Conservation (phyloP, 768 basidiomycete species). For the Melanogaster broomeanus region DNA sequence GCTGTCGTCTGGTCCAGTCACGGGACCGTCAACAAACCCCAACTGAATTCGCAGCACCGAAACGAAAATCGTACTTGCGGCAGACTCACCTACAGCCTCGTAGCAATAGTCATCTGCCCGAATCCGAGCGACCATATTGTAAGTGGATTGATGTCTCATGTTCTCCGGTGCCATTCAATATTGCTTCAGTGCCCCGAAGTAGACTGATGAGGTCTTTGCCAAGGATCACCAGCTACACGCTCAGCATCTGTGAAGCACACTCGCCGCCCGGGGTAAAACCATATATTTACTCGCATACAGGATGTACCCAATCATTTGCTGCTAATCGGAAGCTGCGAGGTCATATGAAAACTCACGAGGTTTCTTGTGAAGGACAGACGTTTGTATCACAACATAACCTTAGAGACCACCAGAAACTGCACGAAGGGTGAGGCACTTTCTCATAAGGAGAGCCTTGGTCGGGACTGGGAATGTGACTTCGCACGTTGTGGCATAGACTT, state of each 20-base stretch:
- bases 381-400: constrained; percentile 78
- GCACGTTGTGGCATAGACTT: constrained; percentile 77
- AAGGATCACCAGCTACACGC: constrained; percentile 85
- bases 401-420: constrained; percentile 78
- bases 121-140: constrained; percentile 71
- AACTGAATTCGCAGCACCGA: too few species aligned
- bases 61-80: constrained; percentile 77
- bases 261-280: constrained; percentile 83
- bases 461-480: constrained; percentile 75
- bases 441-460: constrained; percentile 65
- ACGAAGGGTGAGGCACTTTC: constrained; percentile 62
- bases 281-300: constrained; percentile 70
- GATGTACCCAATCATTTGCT: constrained; percentile 80
- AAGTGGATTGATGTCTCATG: constrained; percentile 6
- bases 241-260: constrained; percentile 72
- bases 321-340: constrained; percentile 79
- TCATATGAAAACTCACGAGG: constrained; percentile 83
- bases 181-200: constrained; percentile 61
- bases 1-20: constrained; percentile 30
- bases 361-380: constrained; percentile 66
- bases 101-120: constrained; percentile 68
- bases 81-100: constrained; percentile 90
- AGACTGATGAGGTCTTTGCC: constrained; percentile 62
- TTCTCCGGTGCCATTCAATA: not conserved
- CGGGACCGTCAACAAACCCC: constrained; percentile 22